phyloP scores from a whole-genome alignment of 768 basidiomycete genomes.

The Boletus vinaceobasis region DNA sequence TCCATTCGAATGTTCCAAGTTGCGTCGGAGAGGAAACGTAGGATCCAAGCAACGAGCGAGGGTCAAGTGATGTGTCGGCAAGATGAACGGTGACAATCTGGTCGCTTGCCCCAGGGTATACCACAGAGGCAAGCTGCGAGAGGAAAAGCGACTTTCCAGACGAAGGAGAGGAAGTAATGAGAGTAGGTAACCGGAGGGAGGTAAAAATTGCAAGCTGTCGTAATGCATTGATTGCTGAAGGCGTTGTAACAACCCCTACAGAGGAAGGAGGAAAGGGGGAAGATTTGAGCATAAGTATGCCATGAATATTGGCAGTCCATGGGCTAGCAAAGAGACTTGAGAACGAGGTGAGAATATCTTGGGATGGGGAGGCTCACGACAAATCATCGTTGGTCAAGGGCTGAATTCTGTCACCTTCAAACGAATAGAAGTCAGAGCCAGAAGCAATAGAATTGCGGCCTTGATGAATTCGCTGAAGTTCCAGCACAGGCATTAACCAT shows the following conservation, averaged over 20 bases:
- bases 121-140: constrained; percentile 63
- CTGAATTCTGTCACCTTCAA: constrained; percentile 31
- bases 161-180: constrained; percentile 83
- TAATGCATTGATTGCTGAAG: constrained; percentile 56
- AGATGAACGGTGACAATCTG: constrained; percentile 86
- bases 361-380: constrained; percentile 41
- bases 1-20: constrained; percentile 93
- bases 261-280: constrained; percentile 25
- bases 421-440: constrained; percentile 44
- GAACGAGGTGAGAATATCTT: constrained; percentile 3
- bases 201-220: constrained; percentile 59
- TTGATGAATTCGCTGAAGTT: constrained; percentile 56
- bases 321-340: constrained; percentile 40
- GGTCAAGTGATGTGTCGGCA: constrained; percentile 93
- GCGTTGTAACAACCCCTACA: constrained; percentile 57
- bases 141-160: constrained; percentile 85
- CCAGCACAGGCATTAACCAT: constrained; percentile 77
- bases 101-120: constrained; percentile 59
- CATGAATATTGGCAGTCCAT: constrained; percentile 58
- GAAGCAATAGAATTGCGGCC: constrained; percentile 46
- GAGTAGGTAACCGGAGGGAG: constrained; percentile 68
- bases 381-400: constrained; percentile 47
- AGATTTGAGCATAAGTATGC: constrained; percentile 59
- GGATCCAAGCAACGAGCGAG: constrained; percentile 88
- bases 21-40: constrained; percentile 83